Percentiles rank a stretch among this genome's conserved stretches.
Evolutionary conservation across 495 filamentous ascomycete genomes (phyloP).

Genomic region (Lasiosphaeris hirsuta): DNA sequence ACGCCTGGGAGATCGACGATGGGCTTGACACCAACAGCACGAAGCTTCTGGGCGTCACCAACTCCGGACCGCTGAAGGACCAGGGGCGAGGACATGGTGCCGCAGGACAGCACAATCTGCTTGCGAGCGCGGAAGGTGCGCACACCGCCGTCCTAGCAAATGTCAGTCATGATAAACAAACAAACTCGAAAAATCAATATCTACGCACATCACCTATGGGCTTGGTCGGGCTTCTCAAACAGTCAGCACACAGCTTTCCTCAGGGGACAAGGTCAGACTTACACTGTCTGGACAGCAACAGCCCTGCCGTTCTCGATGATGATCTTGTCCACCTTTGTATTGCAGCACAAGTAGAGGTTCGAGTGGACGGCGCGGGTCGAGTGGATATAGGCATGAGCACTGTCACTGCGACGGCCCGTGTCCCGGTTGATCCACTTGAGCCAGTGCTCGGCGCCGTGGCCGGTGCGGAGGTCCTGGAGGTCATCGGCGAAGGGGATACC

Average conservation of each 20-base stretch:
- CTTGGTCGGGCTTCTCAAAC: constrained; percentile 37
- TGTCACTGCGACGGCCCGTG: constrained; percentile 66
- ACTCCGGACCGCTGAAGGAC: constrained; percentile 75
- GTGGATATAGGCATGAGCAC: constrained; percentile 73
- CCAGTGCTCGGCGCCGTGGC: constrained; percentile 56
- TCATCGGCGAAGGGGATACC: constrained; percentile 71
- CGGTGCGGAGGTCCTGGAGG: constrained; percentile 64
- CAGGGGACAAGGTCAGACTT: too few species aligned
- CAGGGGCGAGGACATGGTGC: constrained; percentile 73
- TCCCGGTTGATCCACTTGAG: constrained; percentile 71
- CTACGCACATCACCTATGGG: constrained; percentile 23
- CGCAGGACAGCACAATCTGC: constrained; percentile 74
- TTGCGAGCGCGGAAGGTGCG: constrained; percentile 67
- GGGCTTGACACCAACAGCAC: constrained; percentile 64
- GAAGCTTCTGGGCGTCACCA: constrained; percentile 69
- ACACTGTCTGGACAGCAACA: constrained; percentile 56
- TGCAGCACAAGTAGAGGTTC: constrained; percentile 72
- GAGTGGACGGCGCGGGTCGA: constrained; percentile 61
- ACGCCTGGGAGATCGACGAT: constrained; percentile 77
- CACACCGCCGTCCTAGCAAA: constrained; percentile 25
- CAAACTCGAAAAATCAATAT: background rate
- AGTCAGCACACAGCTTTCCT: constrained; percentile 10
- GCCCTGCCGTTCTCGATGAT: constrained; percentile 69
- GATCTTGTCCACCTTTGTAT: constrained; percentile 80
- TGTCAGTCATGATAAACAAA: background rate